phyloP scores from a whole-genome alignment of 1,139 yeast species.

The Kurtzmaniella quercitrusa region DNA sequence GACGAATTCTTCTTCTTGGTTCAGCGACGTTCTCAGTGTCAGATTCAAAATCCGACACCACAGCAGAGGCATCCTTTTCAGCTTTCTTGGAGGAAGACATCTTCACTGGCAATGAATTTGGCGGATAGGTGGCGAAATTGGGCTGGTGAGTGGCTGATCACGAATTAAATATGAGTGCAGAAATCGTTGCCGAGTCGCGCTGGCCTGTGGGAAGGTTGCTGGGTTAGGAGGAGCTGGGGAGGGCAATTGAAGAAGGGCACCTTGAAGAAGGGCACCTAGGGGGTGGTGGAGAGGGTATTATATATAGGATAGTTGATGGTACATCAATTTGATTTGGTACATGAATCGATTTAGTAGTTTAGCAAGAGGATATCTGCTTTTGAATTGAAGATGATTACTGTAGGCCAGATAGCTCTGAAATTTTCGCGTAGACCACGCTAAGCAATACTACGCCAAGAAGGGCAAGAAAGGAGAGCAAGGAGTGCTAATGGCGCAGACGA shows the following conservation, averaged over 20 bases:
- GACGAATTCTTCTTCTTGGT: slow-evolving; percentile 29
- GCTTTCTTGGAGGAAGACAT: background rate
- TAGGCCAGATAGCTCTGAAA: background rate
- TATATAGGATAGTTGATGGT: no score
- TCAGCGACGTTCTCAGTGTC: slow-evolving; percentile 26
- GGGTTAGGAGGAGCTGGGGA: background rate
- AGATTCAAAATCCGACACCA: slow-evolving; percentile 31
- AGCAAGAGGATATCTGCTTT: background rate
- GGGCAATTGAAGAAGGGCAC: no score
- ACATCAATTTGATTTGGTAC: no score
- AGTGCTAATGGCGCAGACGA: no score
- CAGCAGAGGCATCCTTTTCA: slow-evolving; percentile 30
- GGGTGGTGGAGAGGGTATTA: no score
- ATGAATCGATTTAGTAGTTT: background rate
- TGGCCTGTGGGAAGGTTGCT: background rate
- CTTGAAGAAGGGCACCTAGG: no score
- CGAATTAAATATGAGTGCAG: background rate
- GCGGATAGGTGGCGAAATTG: background rate
- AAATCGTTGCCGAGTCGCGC: background rate
- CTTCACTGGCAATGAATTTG: background rate
- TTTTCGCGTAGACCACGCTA: background rate
- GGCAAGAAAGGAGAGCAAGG: no score
- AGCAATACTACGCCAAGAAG: no score
- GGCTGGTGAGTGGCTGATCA: background rate
- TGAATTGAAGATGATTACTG: background rate